Conservation (phyloP, 176 grass and related monocot species). For the Pontederia crassipes region DNA sequence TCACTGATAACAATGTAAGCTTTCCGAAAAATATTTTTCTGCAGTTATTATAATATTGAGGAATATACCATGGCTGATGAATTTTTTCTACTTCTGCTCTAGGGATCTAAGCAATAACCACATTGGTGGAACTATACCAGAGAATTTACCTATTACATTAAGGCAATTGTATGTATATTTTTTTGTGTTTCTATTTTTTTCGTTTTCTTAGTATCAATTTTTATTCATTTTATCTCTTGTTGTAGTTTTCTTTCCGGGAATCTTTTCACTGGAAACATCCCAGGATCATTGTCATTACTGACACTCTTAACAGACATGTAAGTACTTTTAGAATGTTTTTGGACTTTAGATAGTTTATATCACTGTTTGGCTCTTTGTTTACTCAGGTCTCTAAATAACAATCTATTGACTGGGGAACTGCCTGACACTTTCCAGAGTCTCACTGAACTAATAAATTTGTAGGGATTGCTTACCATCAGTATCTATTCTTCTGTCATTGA, state of each 20-base stretch:
- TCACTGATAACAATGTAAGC: constrained; percentile 64
- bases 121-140: constrained; percentile 63
- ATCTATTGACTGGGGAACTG: constrained; percentile 13
- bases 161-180: constrained; percentile 19
- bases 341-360: not conserved
- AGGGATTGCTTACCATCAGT: not conserved
- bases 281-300: constrained; percentile 6
- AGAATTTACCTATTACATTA: constrained; percentile 51
- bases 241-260: constrained; percentile 20
- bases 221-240: not conserved
- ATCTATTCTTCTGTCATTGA: too few species aligned
- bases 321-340: not conserved
- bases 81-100: not conserved
- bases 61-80: too few species aligned
- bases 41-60: not conserved
- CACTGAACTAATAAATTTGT: constrained; percentile 16
- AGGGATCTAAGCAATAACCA: constrained; percentile 97
- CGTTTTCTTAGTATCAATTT: not conserved
- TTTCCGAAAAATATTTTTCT: not conserved
- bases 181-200: not conserved
- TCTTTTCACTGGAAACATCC: constrained; percentile 18
- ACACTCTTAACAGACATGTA: constrained; percentile 15
- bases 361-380: not conserved
- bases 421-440: constrained; percentile 11
- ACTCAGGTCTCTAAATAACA: constrained; percentile 6